phyloP scores from a whole-genome alignment of 495 filamentous ascomycete species.

The Bacidia rubella region DNA sequence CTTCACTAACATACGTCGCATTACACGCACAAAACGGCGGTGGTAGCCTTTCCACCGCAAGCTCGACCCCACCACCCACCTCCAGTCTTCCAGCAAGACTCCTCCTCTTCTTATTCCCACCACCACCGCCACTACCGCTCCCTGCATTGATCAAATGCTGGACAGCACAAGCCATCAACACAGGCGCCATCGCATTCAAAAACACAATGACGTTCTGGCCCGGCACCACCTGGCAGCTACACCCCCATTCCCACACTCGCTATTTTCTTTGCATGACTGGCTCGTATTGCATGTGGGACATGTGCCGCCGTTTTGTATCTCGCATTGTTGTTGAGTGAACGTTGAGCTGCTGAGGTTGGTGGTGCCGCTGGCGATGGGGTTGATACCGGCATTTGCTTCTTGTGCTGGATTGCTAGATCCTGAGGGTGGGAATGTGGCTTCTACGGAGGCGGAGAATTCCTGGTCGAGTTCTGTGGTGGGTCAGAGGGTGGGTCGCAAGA shows the following conservation, averaged over 20 bases:
- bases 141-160: neutral
- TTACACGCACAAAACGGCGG: neutral
- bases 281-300: neutral
- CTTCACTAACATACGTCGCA: neutral
- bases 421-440: neutral
- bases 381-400: neutral
- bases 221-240: neutral
- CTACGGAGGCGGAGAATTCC: neutral
- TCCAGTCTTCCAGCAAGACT: too few species aligned
- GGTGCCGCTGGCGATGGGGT: neutral
- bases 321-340: conserved; percentile 1
- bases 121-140: neutral
- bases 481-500: neutral
- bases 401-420: too few species aligned
- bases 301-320: neutral
- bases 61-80: neutral
- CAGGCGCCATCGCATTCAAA: neutral
- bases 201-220: neutral
- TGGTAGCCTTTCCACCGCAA: neutral
- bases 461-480: neutral
- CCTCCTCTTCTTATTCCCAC: neutral
- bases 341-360: neutral
- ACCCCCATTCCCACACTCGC: neutral
- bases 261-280: neutral
- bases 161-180: neutral